A percentile compares a stretch with the other conserved stretches of the same genome.
Conservation (phyloP, 306 rosid species). For the Cicer bijugum region DNA sequence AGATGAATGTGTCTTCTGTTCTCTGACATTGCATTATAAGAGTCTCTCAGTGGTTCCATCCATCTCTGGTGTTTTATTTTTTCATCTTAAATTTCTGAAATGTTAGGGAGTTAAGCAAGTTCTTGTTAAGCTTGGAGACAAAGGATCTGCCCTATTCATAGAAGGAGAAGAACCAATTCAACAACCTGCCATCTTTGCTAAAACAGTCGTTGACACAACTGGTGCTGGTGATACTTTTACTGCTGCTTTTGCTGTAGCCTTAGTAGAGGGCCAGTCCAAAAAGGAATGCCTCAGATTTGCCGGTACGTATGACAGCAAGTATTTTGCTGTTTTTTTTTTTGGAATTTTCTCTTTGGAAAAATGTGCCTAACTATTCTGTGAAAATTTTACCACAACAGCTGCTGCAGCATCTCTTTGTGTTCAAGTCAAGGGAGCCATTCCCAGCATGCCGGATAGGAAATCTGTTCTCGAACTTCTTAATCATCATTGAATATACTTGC, state of each 20-base stretch:
- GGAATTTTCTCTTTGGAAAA: slow-evolving; percentile 15
- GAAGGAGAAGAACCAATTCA: slow-evolving; percentile 82
- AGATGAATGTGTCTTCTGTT: slow-evolving; percentile 37
- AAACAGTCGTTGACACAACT: slow-evolving; percentile 76
- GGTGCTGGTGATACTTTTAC: slow-evolving; percentile 98
- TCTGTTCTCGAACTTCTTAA: slow-evolving; percentile 74
- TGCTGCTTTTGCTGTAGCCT: slow-evolving; percentile 89
- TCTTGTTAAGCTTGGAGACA: slow-evolving; percentile 84
- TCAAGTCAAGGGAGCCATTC: slow-evolving; percentile 96
- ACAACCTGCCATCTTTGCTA: slow-evolving; percentile 68
- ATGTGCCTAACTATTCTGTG: slow-evolving; percentile 17
- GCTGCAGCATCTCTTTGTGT: slow-evolving; percentile 97
- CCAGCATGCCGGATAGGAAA: slow-evolving; percentile 90
- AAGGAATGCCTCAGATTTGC: slow-evolving; percentile 80
- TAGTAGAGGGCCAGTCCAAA: slow-evolving; percentile 79
- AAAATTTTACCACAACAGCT: slow-evolving; percentile 54
- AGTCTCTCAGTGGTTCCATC: slow-evolving; percentile 13
- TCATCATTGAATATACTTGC: slow-evolving; percentile 49
- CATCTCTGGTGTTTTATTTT: slow-evolving; percentile 3
- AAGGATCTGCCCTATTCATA: slow-evolving; percentile 81
- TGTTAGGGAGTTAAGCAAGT: slow-evolving; percentile 86
- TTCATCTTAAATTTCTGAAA: slow-evolving; percentile 30
- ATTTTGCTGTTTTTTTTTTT: slow-evolving; percentile 3
- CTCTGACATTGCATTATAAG: not conserved
- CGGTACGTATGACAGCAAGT: slow-evolving; percentile 48